Conservation (phyloP, 176 grass and related monocot genomes). For the Aegilops bicornis region DNA sequence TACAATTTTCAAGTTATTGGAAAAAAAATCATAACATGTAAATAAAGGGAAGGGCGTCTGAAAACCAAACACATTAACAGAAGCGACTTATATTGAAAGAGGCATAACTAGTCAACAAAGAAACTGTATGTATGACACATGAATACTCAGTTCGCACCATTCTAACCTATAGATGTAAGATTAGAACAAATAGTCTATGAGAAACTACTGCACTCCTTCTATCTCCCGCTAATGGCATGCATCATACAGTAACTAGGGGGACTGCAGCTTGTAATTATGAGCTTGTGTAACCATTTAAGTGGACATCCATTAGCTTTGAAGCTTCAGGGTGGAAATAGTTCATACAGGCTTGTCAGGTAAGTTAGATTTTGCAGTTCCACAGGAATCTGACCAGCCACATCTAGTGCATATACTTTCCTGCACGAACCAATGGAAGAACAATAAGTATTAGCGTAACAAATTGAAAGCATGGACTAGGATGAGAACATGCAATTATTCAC, state of each 20-base stretch:
- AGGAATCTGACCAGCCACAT: slow-evolving; percentile 52
- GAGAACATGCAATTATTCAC: not conserved
- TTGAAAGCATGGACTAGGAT: not conserved
- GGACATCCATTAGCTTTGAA: not conserved
- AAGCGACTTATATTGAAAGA: too few relatives aligned
- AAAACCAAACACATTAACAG: too few relatives aligned
- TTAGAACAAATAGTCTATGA: too few relatives aligned
- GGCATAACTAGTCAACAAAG: not conserved
- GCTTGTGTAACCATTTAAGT: not conserved
- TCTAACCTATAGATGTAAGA: too few relatives aligned
- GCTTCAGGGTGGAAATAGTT: not conserved
- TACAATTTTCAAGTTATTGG: not conserved
- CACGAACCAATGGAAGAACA: not conserved
- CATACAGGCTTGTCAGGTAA: slow-evolving; percentile 48
- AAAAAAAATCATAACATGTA: not conserved
- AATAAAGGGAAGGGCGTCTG: not conserved
- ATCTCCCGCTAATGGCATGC: too few relatives aligned
- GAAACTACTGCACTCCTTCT: too few relatives aligned
- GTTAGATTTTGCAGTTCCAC: slow-evolving; percentile 56
- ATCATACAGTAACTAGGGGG: too few relatives aligned
- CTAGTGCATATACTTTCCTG: slow-evolving; percentile 46
- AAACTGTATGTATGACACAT: not conserved
- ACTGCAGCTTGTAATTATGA: not conserved
- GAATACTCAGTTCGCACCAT: too few relatives aligned
- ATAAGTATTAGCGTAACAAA: not conserved